Base-by-base conservation (phyloP, 129 eudicot species). In the Silybum marianum region DNA sequence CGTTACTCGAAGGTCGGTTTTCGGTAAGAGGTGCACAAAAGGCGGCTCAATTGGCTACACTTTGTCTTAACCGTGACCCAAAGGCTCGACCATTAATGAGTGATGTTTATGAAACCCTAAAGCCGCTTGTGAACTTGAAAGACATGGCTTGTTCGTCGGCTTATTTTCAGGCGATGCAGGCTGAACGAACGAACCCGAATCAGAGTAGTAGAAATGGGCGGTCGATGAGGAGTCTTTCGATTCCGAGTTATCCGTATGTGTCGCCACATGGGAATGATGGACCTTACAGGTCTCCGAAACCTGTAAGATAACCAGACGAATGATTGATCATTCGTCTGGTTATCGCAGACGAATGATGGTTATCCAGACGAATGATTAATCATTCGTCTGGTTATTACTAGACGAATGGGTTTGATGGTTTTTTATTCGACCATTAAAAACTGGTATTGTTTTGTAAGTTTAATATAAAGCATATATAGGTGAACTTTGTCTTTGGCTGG, bases 91-190 rank as follows among this genome's bases (percentile, higher is more conserved):
- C 95, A 7, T 71, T 89, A 81, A 92, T 92, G 97, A 90, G 97
- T 46, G 95, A 92, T 26, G 89, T 90, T 22, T 91, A 87, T 65
- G 87, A 87, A 79, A 89, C 80, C 34, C 24, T 90, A 34, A 88
- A 86, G 81, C 95, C 95, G 25, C 89, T 93, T 9, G 88, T 89
- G 21, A 76, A 87, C 71, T 89, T 93, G n/a, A 90, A 87, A 78
- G 97, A 93, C 60, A 87, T 93, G 93, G 95, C 95, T 2, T 85
- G 89, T 84, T 89, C 95, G 0, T 87, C 93, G 18, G 83, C 93
- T 14, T 84, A 88, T 77, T 93, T 88, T 77, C 90, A 90, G 86
- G 89, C 90, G 18, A 78, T 90, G 90, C 83, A 87, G 71, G 74
- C 90, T 38, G 93, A 86, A 18, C 86, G 89, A n/a, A 28, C 18